Percentiles rank a stretch among this genome's conserved stretches.
phyloP scores from a whole-genome alignment of 352 stramenopile species.

The Globisporangium cystogenes region DNA sequence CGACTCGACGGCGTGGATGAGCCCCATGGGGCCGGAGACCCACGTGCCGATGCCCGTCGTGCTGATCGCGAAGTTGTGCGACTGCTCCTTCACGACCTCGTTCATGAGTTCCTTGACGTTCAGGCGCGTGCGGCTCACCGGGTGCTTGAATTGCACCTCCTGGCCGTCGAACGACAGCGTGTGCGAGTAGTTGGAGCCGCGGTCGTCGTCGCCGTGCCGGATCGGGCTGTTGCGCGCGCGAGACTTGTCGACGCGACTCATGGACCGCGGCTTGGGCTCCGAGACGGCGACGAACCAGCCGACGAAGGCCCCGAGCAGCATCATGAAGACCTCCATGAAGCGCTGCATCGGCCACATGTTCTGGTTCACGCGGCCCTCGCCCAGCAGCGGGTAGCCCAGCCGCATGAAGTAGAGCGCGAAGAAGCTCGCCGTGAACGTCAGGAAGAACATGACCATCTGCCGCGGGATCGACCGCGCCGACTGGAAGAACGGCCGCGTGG shows the following conservation, averaged over 20 bases:
- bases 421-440: conserved; percentile 75
- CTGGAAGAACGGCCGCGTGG: conserved; percentile 75
- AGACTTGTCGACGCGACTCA: conserved; percentile 74
- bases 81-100: conserved; percentile 82
- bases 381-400: conserved; percentile 67
- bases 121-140: conserved; percentile 55
- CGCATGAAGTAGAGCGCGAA: conserved; percentile 66
- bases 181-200: conserved; percentile 59
- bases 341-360: conserved; percentile 82
- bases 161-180: conserved; percentile 75
- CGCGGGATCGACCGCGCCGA: conserved; percentile 52
- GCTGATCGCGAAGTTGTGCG: conserved; percentile 78
- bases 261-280: conserved; percentile 62
- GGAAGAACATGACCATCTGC: conserved; percentile 77
- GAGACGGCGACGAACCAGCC: conserved; percentile 63
- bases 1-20: conserved; percentile 73
- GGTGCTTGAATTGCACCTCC: conserved; percentile 73
- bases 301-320: conserved; percentile 47
- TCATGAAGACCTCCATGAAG: conserved; percentile 66
- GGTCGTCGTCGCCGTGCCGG: conserved; percentile 36
- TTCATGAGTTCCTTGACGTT: conserved; percentile 76
- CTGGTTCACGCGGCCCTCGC: conserved; percentile 49
- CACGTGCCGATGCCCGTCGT: conserved; percentile 77
- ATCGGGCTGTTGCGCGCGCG: conserved; percentile 39
- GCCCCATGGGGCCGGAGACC: conserved; percentile 76